Evolutionary conservation across 2,329 filamentous ascomycete genomes (phyloP), one percentile per base, ranked within the genome.

Genomic region (Cercospora beticola): DNA sequence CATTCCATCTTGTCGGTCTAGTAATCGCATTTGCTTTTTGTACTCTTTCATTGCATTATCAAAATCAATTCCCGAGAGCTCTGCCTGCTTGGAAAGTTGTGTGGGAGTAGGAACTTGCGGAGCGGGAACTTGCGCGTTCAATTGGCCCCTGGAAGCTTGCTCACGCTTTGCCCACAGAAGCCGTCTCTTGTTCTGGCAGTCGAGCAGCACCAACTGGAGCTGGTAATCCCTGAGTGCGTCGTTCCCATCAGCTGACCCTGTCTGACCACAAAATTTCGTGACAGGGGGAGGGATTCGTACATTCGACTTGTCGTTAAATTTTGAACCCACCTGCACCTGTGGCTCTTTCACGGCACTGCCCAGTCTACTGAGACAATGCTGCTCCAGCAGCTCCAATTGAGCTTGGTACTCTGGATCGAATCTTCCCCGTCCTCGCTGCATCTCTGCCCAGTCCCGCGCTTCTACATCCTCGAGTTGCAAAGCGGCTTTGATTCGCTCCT

Each of bases 361-460:
- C 33, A 40, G 33, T 40, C 33, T 40, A 5, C 33, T 40, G 3
- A 7, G 33, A 40, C 33, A 40, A 40, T 16, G 33, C 33, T 40
- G 33, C 33, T 40, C 33, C 33, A 40, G 33, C 14, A 40, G 7
- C 33, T 40, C 33, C 33, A 40, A 40, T 16, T 40, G 33, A 40
- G 33, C 14, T 43, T 43, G 36, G 7, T 43, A 43, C 9, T 43
- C 16, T 43, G 5, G 16, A 8, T 43, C 36, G 16, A 8, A 43
- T 9, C 0, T n/a, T 3, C 5, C 36, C 3, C 3, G 36, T 43
- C 36, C 36, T 43, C 36, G 36, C 16, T 43, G 40, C 70, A 74
- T 73, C 64, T 76, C 75, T 40, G 69, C 68, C 74, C 73, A 73
- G 31, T 77, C 75, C 57, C 61, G 68, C 74, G 59, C 65, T 65